Evolutionary conservation across 371 early-diverging fungal genomes (phyloP).

Genomic region (Lichtheimia corymbifera): DNA sequence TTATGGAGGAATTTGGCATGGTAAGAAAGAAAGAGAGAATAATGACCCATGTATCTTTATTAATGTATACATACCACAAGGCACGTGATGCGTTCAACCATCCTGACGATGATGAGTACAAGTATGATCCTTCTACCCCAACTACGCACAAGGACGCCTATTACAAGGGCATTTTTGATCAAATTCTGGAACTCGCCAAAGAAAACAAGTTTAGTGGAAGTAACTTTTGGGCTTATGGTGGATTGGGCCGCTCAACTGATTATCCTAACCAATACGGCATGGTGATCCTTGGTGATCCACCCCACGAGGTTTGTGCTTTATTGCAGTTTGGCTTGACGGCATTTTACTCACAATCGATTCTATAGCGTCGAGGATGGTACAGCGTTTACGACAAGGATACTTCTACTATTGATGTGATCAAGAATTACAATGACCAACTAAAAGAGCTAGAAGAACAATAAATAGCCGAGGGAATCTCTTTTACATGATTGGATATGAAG

Average conservation of each 20-base stretch:
- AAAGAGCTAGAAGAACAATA: conserved; percentile 4
- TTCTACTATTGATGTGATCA: conserved; percentile 25
- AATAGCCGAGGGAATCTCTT: too few species aligned
- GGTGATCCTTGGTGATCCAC: conserved; percentile 50
- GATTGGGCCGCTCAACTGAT: conserved; percentile 40
- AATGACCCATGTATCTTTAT: too few species aligned
- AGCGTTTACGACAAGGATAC: conserved; percentile 43
- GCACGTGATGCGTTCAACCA: conserved; percentile 51
- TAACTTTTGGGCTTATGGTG: conserved; percentile 51
- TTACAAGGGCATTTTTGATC: conserved; percentile 40
- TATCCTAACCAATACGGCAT: conserved; percentile 34
- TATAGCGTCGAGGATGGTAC: conserved; percentile 43
- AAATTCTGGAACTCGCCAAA: conserved; percentile 27
- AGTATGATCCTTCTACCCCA: conserved; percentile 47
- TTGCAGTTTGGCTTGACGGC: too few species aligned
- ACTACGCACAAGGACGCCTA: conserved; percentile 48
- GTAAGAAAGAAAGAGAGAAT: neutral
- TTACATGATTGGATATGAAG: too few species aligned
- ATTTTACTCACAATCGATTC: too few species aligned
- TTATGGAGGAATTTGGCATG: conserved; percentile 63
- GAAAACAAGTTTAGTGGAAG: conserved; percentile 26
- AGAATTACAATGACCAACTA: conserved; percentile 11
- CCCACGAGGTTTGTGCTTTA: conserved; percentile 26
- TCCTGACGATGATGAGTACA: conserved; percentile 26
- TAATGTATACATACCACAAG: neutral